phyloP scores from a whole-genome alignment of 768 basidiomycete species.

The Cytidiella melzeri region DNA sequence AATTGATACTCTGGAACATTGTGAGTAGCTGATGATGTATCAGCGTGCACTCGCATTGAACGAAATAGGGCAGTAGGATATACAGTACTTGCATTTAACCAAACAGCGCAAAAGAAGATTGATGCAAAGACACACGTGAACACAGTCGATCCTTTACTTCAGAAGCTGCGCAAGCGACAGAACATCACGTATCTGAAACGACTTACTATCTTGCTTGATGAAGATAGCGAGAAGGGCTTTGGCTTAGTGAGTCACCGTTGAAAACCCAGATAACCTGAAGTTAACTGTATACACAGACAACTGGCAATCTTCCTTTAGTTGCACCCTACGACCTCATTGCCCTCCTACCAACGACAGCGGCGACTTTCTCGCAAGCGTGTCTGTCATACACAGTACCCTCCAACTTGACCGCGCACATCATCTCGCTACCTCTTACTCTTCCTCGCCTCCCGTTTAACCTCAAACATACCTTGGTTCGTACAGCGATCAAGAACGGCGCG shows the following conservation, averaged over 20 bases:
- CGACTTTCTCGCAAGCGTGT: conserved; percentile 73
- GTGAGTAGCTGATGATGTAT: conserved; percentile 36
- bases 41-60: conserved; percentile 7
- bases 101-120: conserved; percentile 64
- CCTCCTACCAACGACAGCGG: conserved; percentile 64
- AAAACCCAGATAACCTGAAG: neutral
- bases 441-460: conserved; percentile 76
- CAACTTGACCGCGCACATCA: conserved; percentile 72
- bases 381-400: conserved; percentile 75
- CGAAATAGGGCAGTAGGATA: conserved; percentile 65
- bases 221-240: conserved; percentile 83
- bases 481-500: conserved; percentile 75
- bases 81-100: conserved; percentile 71
- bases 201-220: conserved; percentile 73
- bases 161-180: conserved; percentile 49
- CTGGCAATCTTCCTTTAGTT: conserved; percentile 57
- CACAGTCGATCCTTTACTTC: conserved; percentile 50
- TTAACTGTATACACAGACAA: conserved; percentile 44
- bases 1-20: conserved; percentile 65
- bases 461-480: conserved; percentile 78
- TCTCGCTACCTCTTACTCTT: conserved; percentile 70
- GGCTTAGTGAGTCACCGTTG: conserved; percentile 52
- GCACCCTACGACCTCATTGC: conserved; percentile 72
- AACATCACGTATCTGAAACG: conserved; percentile 68
- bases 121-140: conserved; percentile 69